Evolutionary conservation across 352 stramenopile genomes (phyloP).

Genomic region (Globisporangium orthogonon): DNA sequence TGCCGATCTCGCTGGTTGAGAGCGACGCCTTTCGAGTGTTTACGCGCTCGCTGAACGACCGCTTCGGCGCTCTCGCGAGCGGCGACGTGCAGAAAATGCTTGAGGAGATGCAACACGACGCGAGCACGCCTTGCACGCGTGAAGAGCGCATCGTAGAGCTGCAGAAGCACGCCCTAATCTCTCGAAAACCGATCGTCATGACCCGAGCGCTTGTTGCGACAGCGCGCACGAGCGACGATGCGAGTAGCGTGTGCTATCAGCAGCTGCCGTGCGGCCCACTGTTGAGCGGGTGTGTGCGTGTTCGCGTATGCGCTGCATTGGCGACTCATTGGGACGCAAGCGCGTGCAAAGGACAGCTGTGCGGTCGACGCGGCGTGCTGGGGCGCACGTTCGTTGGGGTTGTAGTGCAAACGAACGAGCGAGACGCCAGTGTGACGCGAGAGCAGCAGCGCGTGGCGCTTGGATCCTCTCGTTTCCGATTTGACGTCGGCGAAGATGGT

Average conservation of each 20-base stretch:
- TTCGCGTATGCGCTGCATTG: conserved; percentile 27
- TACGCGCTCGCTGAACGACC: conserved; percentile 25
- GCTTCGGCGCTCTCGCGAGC: conserved; percentile 21
- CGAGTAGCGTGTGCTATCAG: conserved; percentile 4
- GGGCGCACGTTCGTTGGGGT: conserved; percentile 33
- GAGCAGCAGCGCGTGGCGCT: conserved; percentile 13
- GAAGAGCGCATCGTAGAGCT: neutral
- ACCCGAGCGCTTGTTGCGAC: conserved; percentile 29
- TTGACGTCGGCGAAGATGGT: neutral
- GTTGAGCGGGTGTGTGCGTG: conserved; percentile 17
- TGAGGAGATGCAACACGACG: conserved; percentile 7
- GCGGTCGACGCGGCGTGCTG: conserved; percentile 34
- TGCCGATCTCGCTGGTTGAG: conserved; percentile 33
- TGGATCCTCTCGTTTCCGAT: conserved; percentile 18
- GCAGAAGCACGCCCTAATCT: neutral
- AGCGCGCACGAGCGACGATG: conserved; percentile 11
- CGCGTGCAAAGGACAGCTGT: conserved; percentile 21
- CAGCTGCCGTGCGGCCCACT: conserved; percentile 23
- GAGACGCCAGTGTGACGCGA: neutral
- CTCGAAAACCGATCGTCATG: conserved; percentile 2
- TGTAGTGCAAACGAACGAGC: conserved; percentile 17
- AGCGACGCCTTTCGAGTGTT: conserved; percentile 32
- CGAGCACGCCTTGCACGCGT: neutral
- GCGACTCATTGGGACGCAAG: conserved; percentile 29
- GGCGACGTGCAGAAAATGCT: conserved; percentile 25